phyloP scores from a whole-genome alignment of 345 rosid genomes.

The Physaria fendleri region DNA sequence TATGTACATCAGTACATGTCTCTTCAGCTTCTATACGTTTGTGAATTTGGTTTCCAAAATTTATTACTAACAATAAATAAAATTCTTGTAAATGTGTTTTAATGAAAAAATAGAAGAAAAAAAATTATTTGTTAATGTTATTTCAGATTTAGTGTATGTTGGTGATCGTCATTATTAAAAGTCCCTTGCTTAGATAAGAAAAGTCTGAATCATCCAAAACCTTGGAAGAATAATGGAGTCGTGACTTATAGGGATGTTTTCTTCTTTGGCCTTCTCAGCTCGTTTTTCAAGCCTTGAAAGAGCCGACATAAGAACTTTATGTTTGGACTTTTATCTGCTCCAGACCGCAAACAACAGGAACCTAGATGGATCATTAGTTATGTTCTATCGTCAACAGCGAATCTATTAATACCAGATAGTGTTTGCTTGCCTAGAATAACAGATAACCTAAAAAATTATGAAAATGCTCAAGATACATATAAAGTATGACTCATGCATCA shows the following conservation, averaged over 20 bases:
- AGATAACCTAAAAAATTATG: neutral
- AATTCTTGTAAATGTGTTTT: too few species aligned
- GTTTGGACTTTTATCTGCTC: slow-evolving; percentile 95
- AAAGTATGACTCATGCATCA: neutral
- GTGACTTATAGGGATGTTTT: slow-evolving; percentile 21
- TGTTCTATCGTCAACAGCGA: slow-evolving; percentile 92
- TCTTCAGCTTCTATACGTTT: too few species aligned
- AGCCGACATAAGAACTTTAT: slow-evolving; percentile 73
- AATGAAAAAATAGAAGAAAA: too few species aligned
- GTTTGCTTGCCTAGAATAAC: slow-evolving; percentile 84
- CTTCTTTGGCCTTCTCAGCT: slow-evolving; percentile 42
- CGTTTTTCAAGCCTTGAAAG: slow-evolving; percentile 81
- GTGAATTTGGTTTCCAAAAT: too few species aligned
- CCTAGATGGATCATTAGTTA: slow-evolving; percentile 80
- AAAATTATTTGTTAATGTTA: too few species aligned
- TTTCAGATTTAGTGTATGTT: slow-evolving; percentile 41
- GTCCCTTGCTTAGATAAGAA: neutral
- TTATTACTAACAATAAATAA: too few species aligned
- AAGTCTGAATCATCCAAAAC: neutral
- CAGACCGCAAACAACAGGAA: slow-evolving; percentile 71
- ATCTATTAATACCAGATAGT: slow-evolving; percentile 89
- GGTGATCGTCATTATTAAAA: slow-evolving; percentile 44
- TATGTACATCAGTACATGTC: too few species aligned
- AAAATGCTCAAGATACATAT: neutral
- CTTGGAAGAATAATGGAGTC: slow-evolving; percentile 1